Conservation (phyloP, 805 yeast species). For the Zygotorulaspora sp. region DNA sequence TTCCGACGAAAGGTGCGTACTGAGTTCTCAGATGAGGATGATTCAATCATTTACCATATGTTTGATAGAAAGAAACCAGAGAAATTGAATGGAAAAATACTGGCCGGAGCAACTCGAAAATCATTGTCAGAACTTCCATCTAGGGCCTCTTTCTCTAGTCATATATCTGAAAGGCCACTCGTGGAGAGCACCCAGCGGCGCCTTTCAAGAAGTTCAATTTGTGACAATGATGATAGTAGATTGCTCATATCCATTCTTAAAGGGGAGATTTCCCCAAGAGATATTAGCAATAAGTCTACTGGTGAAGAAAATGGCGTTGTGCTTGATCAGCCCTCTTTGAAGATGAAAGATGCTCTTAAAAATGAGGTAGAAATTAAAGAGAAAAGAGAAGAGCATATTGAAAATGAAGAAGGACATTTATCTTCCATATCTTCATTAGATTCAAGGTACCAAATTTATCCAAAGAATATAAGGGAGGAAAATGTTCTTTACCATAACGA, state of each 20-base stretch:
- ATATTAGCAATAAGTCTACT: neutral
- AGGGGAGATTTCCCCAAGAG: neutral
- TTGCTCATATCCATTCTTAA: slow-evolving; percentile 8
- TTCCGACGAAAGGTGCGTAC: slow-evolving; percentile 3
- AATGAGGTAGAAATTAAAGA: too few relatives aligned
- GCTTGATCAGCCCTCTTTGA: neutral
- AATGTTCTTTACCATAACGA: neutral
- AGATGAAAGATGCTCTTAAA: neutral
- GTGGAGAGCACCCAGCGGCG: slow-evolving; percentile 12
- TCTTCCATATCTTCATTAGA: neutral
- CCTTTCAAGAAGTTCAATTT: neutral
- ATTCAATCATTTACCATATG: slow-evolving; percentile 12
- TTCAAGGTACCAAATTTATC: neutral
- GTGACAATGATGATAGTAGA: slow-evolving; percentile 6
- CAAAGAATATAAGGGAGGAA: neutral
- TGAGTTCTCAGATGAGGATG: slow-evolving; percentile 15
- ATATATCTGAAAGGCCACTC: slow-evolving; percentile 6
- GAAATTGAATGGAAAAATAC: slow-evolving; percentile 1
- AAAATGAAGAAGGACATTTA: neutral
- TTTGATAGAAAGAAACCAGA: slow-evolving; percentile 4
- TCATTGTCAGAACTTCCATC: slow-evolving; percentile 4
- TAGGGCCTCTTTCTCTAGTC: slow-evolving; percentile 10
- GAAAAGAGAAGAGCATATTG: neutral
- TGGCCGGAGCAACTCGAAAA: slow-evolving; percentile 12
- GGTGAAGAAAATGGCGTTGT: neutral